Evolutionary conservation across 768 basidiomycete genomes (phyloP), one percentile per base, ranked within the genome.

Genomic region (Trametes villosa): DNA sequence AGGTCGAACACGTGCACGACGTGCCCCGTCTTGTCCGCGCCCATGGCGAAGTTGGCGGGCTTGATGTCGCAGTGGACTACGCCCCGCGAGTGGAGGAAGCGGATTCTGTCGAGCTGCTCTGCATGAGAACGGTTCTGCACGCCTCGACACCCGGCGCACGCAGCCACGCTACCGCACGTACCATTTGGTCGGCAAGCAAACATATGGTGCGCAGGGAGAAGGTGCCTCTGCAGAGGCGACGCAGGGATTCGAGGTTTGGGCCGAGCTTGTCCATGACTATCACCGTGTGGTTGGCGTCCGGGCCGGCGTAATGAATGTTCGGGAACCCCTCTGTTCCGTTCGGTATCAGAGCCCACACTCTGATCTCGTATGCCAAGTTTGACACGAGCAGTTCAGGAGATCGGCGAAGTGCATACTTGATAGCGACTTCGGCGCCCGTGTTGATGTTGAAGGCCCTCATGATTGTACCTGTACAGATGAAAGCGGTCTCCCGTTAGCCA

Each of bases 101-200:
- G 62, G 0, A 71, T 22, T 6, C 52, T 34, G 6, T 56, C 26
- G 3, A 71, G 45, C 67, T n/a, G n/a, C n/a, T n/a, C n/a, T n/a
- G n/a, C n/a, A n/a, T 72, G 48, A n/a, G n/a, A n/a, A n/a, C n/a
- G 9, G 13, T 26, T 15, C 17, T 12, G 22, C 24, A 27, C 20
- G 17, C 15, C 42, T 40, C 7, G 36, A 38, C 15, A n/a, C 20
- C 40, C 6, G 22, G 9, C 20, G 12, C n/a, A 22, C 26, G 26
- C 9, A 3, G 8, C n/a, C 45, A 24, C 3, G 11, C 1, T 26
- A 11, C 18, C 5, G 3, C 18, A 9, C 57, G 45, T 42, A 71
- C 70, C 67, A 71, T 65, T 48, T 72, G 70, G 13, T 63, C 50
- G 11, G 47, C 68, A 1, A 72, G 49, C 68, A 71, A 65, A 18